Evolutionary conservation across 345 rosid genomes (phyloP), one percentile per base, ranked within the genome.

Genomic region (Passiflora organensis): DNA sequence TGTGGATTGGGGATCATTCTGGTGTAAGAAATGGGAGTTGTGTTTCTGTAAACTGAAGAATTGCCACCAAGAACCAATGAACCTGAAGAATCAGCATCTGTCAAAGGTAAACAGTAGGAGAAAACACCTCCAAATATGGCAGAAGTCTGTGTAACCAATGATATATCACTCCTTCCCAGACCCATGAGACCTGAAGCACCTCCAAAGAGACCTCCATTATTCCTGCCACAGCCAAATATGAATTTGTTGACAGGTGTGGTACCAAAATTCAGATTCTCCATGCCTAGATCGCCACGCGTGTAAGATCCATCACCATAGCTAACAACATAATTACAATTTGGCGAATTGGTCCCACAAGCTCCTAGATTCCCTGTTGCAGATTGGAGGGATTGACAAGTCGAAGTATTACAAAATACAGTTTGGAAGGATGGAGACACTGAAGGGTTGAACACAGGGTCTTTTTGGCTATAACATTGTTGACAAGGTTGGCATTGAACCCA

Each of bases 401-500:
- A 69, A 62, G 98, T 79, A 70, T 80, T 83, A 63, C 96, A 88
- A 17, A 54, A 51, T n/a, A 86, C 56, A 2, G 72, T 57, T 37
- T 65, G 60, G 79, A 72, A 91, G 32, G 95, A 76, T 48, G 82
- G 56, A 6, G 98, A 88, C 36, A 47, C 15, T 13, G 87, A 75
- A 48, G 98, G 86, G 51, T 79, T 72, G 57, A 82, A 88, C 37
- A 88, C 43, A 58, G 98, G 86, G 48, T 78, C 96, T 49, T 76
- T 64, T 59, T 91, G 98, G 63, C 57, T 71, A 67, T 85, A 82
- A 68, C 98, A 91, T 4, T 56, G 62, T 37, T 41, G 78, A 66
- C 98, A 91, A 20, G 98, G 96, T 39, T 75, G 85, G 70, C 98
- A 91, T 55, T 88, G 98, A 43, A 91, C 84, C 98, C 98, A 91